Evolutionary conservation across 495 filamentous ascomycete species (phyloP).

Genomic region (Penicillium atrosanguineum): DNA sequence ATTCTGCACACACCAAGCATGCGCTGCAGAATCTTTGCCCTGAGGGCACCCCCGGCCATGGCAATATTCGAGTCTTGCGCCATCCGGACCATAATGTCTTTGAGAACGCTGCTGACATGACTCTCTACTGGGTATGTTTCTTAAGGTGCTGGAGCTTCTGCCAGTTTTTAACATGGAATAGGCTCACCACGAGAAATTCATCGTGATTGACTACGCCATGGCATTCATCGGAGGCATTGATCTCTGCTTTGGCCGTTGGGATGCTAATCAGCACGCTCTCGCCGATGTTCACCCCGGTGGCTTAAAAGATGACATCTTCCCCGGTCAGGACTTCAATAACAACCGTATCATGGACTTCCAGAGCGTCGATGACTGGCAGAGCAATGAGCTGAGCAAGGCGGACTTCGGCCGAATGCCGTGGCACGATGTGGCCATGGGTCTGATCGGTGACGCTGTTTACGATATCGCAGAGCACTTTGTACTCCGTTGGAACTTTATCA

Average conservation of each 20-base stretch:
- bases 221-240: conserved; percentile 94
- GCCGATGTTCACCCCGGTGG: conserved; percentile 85
- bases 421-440: conserved; percentile 91
- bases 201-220: conserved; percentile 85
- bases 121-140: conserved; percentile 76
- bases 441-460: conserved; percentile 85
- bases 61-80: conserved; percentile 85
- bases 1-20: conserved; percentile 90
- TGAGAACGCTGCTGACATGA: conserved; percentile 94
- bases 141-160: background rate
- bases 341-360: conserved; percentile 97
- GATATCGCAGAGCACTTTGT: conserved; percentile 98
- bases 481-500: conserved; percentile 93
- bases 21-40: conserved; percentile 79
- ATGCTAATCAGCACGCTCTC: conserved; percentile 77
- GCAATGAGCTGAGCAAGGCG: conserved; percentile 87
- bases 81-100: conserved; percentile 96
- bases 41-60: conserved; percentile 70
- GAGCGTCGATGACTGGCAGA: conserved; percentile 85
- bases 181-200: conserved; percentile 95
- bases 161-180: conserved; percentile 5
- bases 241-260: conserved; percentile 96
- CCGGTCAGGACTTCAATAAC: conserved; percentile 94
- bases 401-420: conserved; percentile 96
- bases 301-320: conserved; percentile 82